Conservation (phyloP, 139 green algal species). For the Micractinium conductrix region DNA sequence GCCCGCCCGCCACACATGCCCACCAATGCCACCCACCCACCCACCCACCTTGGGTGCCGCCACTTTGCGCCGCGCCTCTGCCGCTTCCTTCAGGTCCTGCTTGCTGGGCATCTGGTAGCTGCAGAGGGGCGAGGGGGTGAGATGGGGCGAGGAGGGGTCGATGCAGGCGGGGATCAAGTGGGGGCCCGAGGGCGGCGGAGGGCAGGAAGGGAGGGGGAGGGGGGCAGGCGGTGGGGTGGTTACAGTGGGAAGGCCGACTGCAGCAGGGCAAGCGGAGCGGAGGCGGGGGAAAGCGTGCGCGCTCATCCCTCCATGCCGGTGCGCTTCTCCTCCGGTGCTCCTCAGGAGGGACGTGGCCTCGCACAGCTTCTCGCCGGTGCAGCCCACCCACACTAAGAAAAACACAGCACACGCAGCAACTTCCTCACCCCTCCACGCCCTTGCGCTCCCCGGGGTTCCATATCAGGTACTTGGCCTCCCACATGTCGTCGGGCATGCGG, state of each 20-base stretch:
- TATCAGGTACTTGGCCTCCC: slow-evolving; percentile 47
- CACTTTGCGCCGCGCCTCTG: not conserved
- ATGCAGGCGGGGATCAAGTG: not conserved
- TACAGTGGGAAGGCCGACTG: too few species aligned
- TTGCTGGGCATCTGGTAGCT: not conserved
- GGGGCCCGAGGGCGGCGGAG: not conserved
- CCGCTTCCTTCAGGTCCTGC: not conserved
- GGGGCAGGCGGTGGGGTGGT: not conserved
- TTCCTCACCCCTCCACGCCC: not conserved
- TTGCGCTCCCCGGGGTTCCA: not conserved
- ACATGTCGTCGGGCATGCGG: slow-evolving; percentile 47
- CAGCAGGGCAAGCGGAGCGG: too few species aligned
- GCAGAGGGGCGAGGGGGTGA: not conserved
- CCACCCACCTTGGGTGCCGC: not conserved
- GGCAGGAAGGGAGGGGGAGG: not conserved
- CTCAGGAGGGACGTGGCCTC: too few species aligned
- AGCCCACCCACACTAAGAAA: too few species aligned
- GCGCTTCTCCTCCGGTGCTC: too few species aligned
- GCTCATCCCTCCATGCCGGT: too few species aligned
- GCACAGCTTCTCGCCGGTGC: too few species aligned
- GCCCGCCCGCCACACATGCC: too few species aligned
- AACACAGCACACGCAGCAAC: not conserved
- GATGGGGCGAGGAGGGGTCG: not conserved
- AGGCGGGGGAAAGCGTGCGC: too few species aligned
- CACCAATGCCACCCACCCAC: not conserved